Base-by-base conservation (phyloP, 1,284 basidiomycete genomes). In the Exobasidium rhododendri region DNA sequence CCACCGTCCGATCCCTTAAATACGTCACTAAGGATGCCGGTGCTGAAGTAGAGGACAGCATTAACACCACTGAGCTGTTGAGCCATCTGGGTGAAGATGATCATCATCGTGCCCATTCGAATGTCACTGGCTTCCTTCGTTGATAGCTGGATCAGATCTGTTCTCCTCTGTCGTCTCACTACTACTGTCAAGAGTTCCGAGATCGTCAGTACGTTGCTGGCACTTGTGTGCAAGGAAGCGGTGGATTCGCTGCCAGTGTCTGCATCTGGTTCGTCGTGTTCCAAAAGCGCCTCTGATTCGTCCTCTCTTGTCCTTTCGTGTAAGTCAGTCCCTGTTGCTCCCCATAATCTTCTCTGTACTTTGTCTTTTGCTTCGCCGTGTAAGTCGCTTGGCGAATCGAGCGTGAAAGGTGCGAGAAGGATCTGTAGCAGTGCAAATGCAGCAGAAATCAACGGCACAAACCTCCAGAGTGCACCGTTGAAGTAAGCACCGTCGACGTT, bases 391-490 rank as follows among this genome's bases (percentile, higher is more conserved):
- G 76, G 76, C 17, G 68, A 70, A 58, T 78, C 76, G 2, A 67
- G 26, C 2, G 68, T 71, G 14, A 49, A 5, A 64, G 56, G 30
- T 30, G 78, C 75, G 17, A 76, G 78, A 0, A 78, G 2, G 2
- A 82, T 61, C 65, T 83, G 82, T 2, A 77, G 1, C 1, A 74
- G 35, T 1, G 77, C 80, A 17, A 82, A 31, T 0, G 58, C 58
- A 0, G 69, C 68, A 3, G 79, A 73, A 0, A 80, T 65, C 0
- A 67, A 40, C 3, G 82, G 80, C 7, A 83, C 81, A 22, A 56
- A 71, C 40, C 81, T 64, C 82, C 82, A 83, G 2, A 30, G 51
- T 10, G 29, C 43, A 14, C 26, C 30, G 26, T 20, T 17, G 22
- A n/a, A 6, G 7, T 22, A 14, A 6, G 13, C 6, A 61, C 10